Base-by-base conservation (phyloP, 805 yeast genomes). In the Candida patagonica region DNA sequence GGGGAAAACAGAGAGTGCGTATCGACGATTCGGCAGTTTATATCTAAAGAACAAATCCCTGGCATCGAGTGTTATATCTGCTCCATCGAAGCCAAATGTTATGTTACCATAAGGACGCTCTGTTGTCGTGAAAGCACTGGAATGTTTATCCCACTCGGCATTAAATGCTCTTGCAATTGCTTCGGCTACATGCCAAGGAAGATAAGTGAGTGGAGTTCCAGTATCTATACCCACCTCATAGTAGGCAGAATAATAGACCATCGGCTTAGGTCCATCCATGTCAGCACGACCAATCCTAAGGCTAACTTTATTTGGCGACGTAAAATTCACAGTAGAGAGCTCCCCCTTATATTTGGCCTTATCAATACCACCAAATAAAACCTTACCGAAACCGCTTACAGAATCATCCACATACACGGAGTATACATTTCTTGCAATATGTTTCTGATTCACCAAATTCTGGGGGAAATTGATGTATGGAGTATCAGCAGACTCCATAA, bases 381-480 rank as follows among this genome's bases (percentile, higher is more conserved):
- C 17, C 7, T 29, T n/a, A n/a, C 31, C 31, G 8, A 6, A 7
- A 29, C 7, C 8, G 12, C 17, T n/a, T n/a, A 7, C 13, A 7
- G 13, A n/a, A n/a, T 29, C 31, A n/a, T 29, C 13, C 7, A 29
- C 8, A 13, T 19, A 29, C 7, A 29, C 7, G 13, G 31, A 29
- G 15, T 29, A 29, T 8, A 17, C 31, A 7, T n/a, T n/a, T 8
- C 8, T 6, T 8, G 8, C 31, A 7, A n/a, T 29, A 8, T 29
- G 13, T 0, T 87, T 87, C 37, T 69, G 67, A 23, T 57, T 47
- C 33, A 67, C 75, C 62, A 82, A 56, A 39, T 69, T 69, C 35
- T 64, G 47, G 0, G 92, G 92, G 41, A 80, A 59, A 54, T 82
- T 81, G 37, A 68, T 63, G 56, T 81, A 81, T n/a, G n/a, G n/a